Conservation (phyloP, 2,329 filamentous ascomycete species). For the Fusarium burgessii region DNA sequence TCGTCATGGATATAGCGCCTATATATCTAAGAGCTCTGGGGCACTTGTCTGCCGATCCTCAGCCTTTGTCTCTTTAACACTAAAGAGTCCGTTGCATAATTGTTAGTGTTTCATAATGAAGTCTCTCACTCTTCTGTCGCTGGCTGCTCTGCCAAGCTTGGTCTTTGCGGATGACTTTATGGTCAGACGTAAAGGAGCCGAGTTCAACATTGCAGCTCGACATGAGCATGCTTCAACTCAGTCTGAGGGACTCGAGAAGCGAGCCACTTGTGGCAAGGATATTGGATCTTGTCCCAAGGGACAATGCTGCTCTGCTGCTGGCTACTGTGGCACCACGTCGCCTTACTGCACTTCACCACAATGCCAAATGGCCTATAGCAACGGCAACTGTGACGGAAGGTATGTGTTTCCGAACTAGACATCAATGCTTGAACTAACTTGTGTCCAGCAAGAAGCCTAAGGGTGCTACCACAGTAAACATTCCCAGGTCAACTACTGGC, state of each 20-base stretch:
- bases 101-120: slow-evolving; percentile 12
- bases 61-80: neutral
- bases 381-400: slow-evolving; percentile 52
- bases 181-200: slow-evolving; percentile 10
- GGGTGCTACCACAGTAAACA: slow-evolving; percentile 46
- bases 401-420: slow-evolving; percentile 29
- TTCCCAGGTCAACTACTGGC: slow-evolving; percentile 46
- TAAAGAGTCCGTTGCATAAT: neutral
- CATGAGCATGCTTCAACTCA: neutral
- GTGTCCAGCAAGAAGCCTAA: slow-evolving; percentile 44
- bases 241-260: neutral
- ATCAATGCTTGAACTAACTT: neutral
- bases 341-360: slow-evolving; percentile 51
- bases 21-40: slow-evolving; percentile 9
- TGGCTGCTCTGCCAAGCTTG: neutral
- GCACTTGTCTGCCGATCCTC: neutral
- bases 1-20: neutral
- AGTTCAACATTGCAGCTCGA: slow-evolving; percentile 13
- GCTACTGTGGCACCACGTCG: slow-evolving; percentile 50
- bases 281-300: slow-evolving; percentile 47
- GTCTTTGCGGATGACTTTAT: slow-evolving; percentile 14
- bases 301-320: slow-evolving; percentile 51
- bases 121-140: neutral
- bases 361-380: slow-evolving; percentile 53
- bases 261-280: slow-evolving; percentile 47